Evolutionary conservation across 2,329 filamentous ascomycete genomes (phyloP).

Genomic region (Aureobasidium namibiae): DNA sequence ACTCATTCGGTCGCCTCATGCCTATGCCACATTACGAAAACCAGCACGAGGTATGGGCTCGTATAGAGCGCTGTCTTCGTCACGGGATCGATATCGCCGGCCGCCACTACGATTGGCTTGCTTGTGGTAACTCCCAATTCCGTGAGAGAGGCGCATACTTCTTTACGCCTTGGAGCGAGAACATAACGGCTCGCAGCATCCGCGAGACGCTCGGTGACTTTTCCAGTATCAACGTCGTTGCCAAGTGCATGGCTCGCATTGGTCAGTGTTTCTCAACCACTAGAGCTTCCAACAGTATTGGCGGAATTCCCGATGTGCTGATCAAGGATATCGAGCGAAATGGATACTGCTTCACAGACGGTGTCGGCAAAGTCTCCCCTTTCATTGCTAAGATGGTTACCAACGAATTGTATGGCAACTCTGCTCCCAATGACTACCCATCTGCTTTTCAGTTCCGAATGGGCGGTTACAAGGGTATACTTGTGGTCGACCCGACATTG

Average conservation of each 20-base stretch:
- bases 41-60: conserved; percentile 53
- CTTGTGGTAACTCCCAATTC: conserved; percentile 92
- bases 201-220: conserved; percentile 84
- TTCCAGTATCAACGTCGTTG: conserved; percentile 68
- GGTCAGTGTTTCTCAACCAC: conserved; percentile 97
- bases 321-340: conserved; percentile 51
- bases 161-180: conserved; percentile 53
- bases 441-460: conserved; percentile 89
- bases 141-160: conserved; percentile 89
- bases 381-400: conserved; percentile 68
- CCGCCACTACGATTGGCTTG: conserved; percentile 78
- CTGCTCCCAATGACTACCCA: conserved; percentile 47
- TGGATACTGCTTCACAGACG: conserved; percentile 82
- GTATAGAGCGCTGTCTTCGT: conserved; percentile 61
- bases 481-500: conserved; percentile 58
- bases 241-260: conserved; percentile 80
- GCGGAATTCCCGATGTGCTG: conserved; percentile 38
- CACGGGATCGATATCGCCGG: conserved; percentile 78
- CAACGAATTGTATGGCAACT: conserved; percentile 56
- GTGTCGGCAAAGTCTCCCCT: conserved; percentile 82
- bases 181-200: conserved; percentile 60
- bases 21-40: conserved; percentile 23
- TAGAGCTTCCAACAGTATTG: conserved; percentile 49
- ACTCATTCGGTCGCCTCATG: conserved; percentile 37
- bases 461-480: conserved; percentile 84